A percentile compares a stretch with the other conserved stretches of the same genome.
phyloP scores from a whole-genome alignment of 805 yeast genomes.

The Scheffersomyces coipomensis region DNA sequence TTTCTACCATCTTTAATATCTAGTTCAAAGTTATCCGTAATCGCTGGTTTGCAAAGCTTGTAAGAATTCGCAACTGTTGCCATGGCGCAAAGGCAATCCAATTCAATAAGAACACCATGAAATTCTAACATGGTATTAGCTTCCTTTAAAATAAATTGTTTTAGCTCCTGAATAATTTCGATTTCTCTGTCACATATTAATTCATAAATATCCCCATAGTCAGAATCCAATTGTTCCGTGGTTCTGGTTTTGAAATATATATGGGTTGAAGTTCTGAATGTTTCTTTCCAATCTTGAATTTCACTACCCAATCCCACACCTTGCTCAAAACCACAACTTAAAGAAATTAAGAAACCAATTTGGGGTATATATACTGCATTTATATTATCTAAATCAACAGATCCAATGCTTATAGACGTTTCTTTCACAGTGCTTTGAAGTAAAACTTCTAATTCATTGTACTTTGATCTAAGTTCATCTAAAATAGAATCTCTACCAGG shows the following conservation, averaged over 20 bases:
- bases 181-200: constrained; percentile 7
- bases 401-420: neutral
- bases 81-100: constrained; percentile 8
- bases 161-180: constrained; percentile 7
- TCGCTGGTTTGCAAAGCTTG: constrained; percentile 2
- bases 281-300: constrained; percentile 3
- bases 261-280: constrained; percentile 5
- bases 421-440: constrained; percentile 2
- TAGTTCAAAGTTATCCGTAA: constrained; percentile 7
- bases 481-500: constrained; percentile 6
- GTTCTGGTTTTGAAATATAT: constrained; percentile 4
- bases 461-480: constrained; percentile 4
- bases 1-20: constrained; percentile 44
- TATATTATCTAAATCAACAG: constrained; percentile 1
- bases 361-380: constrained; percentile 6
- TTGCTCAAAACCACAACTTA: constrained; percentile 1
- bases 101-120: neutral
- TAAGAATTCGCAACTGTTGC: constrained; percentile 3
- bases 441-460: constrained; percentile 5
- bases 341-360: constrained; percentile 7
- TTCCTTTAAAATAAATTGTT: constrained; percentile 1
- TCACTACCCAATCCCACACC: no score
- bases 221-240: constrained; percentile 2
- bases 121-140: neutral
- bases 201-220: constrained; percentile 8